Evolutionary conservation across 2,329 filamentous ascomycete species (phyloP), one percentile per base, ranked within the genome.

Genomic region (Colletotrichum brevisporum): DNA sequence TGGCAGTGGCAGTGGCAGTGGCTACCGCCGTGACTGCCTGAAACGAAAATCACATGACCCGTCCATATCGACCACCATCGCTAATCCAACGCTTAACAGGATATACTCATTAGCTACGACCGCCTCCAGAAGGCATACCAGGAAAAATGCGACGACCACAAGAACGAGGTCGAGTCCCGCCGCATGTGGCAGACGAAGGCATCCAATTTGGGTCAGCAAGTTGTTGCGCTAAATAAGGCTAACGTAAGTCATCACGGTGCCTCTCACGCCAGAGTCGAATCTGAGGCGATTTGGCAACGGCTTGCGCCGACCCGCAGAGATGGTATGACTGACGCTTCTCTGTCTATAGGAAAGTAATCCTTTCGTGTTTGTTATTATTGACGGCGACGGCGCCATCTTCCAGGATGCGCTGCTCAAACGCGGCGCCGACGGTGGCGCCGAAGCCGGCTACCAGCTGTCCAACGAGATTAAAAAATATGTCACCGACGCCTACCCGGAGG

Each of bases 301-400:
- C 16, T 18, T n/a, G 15, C 16, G 8, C 16, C 4, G 43, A 15
- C 16, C 16, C 43, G 6, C 8, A 6, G 16, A 18, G 5, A 18
- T 56, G 24, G 15, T 16, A 6, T 56, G 27, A 15, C 3, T n/a
- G 43, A 47, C 48, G 9, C 9, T 31, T 31, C 27, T 9, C 6
- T 8, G 6, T 9, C 9, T 31, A 2, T 31, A 80, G 78, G 77
- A 80, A 56, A 75, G 76, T 27, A 74, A 74, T 16, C 73, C 76
- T 0, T 79, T 80, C 43, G 78, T 77, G 10, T 78, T 76, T 45
- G 75, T 77, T 27, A 74, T 80, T 51, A 75, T 81, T 21, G 79
- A 81, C 27, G 79, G 79, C 16, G 79, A 80, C 39, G 79, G 79
- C 2, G 78, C 77, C 13, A 69, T 79, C 18, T 81, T 81, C 52